Base-by-base conservation (phyloP, 805 yeast genomes). In the Saturnispora hagleri region DNA sequence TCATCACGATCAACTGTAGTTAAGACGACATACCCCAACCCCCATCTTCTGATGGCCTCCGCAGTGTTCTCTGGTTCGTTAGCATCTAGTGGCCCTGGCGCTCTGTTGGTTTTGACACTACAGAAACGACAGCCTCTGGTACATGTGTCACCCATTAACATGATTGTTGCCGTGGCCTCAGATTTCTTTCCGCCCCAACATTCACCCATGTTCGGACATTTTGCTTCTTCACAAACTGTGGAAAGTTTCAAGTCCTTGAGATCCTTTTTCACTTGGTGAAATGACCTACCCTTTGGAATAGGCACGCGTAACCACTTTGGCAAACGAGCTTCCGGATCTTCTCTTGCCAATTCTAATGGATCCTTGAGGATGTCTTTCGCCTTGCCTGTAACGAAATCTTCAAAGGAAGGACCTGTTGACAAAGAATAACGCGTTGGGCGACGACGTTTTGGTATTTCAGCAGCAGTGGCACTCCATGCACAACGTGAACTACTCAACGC, bases 61-160 rank as follows among this genome's bases (percentile, higher is more conserved):
- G 98, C 98, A 0, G 99, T 95, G 62, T 93, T 89, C 64, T 88
- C 97, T 1, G 99, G 99, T 68, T 93, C 99, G 74, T 77, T 81
- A 20, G 97, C 96, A 70, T 93, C 99, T 7, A 95, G 84, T 9
- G 89, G 81, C 1, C 84, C 81, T 1, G 99, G 99, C 1, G 71
- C 71, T 62, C 99, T 77, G 66, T 82, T 83, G 1, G 99, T 93
- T 68, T 93, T 93, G 46, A 93, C 99, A 1, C 96, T 87, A 67
- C 99, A 93, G 70, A 93, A 93, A 57, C 99, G 76, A 66, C 99
- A 93, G n/a, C 99, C 99, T 70, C 99, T 78, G 1, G 99, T 93
- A 70, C 99, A 93, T 0, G 99, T 93, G 62, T 93, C 99, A 55
- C 99, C 99, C 78, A 93, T 76, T 53, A 93, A 74, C 99, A 93